Conservation (phyloP, 495 filamentous ascomycete species). For the Lophiotrema nucula region DNA sequence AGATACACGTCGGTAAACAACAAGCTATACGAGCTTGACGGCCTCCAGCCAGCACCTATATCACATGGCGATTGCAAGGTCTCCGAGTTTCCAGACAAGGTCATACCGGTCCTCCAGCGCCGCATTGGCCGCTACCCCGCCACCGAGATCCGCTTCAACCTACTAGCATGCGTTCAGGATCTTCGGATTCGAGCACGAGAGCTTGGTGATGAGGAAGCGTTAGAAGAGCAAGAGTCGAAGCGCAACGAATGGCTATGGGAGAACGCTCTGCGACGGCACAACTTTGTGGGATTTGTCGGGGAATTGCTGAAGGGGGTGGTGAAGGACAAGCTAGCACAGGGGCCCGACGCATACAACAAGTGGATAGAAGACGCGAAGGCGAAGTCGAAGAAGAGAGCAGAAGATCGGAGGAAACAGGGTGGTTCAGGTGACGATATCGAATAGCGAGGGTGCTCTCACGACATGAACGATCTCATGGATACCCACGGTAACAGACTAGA, state of each 20-base stretch:
- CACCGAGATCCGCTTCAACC: constrained; percentile 89
- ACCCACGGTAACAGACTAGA: too few relatives aligned
- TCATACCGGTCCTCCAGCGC: constrained; percentile 81
- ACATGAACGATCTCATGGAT: too few relatives aligned
- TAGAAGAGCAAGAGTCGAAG: constrained; percentile 82
- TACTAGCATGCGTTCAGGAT: constrained; percentile 89
- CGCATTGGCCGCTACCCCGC: constrained; percentile 82
- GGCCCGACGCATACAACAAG: constrained; percentile 61
- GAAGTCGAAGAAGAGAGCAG: constrained; percentile 67
- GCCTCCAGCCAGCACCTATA: constrained; percentile 88
- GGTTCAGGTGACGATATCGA: constrained; percentile 32
- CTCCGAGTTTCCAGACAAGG: constrained; percentile 72
- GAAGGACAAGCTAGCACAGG: constrained; percentile 60
- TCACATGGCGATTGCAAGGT: constrained; percentile 71
- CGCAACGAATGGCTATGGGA: constrained; percentile 88
- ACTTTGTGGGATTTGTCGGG: constrained; percentile 93
- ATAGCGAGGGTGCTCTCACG: background rate
- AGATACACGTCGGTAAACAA: constrained; percentile 75
- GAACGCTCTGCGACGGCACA: constrained; percentile 88
- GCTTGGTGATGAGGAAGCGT: constrained; percentile 75
- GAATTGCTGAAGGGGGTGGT: constrained; percentile 88
- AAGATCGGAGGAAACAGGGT: constrained; percentile 52
- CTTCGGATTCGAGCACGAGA: constrained; percentile 70
- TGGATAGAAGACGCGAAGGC: constrained; percentile 78
- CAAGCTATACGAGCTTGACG: constrained; percentile 89